Base-by-base conservation (phyloP, 768 basidiomycete species). In the Psilocybe azurescens region DNA sequence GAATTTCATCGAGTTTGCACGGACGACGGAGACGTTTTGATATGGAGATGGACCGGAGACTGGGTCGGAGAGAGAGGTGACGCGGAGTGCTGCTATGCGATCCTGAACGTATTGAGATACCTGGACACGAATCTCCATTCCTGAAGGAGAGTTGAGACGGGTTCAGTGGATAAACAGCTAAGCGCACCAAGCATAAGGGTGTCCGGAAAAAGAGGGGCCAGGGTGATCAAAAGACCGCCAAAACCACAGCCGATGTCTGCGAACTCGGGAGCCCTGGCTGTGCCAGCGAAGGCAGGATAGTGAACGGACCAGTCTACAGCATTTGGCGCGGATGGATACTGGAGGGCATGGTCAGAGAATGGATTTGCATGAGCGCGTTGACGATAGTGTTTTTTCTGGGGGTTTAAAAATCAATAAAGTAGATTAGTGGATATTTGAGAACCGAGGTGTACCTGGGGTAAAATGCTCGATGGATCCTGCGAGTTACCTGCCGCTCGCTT, bases 1-100 rank as follows among this genome's bases (percentile, higher is more conserved):
- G 75, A 99, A 98, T 78, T 99, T 99, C 96, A 98, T 98, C 51
- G 95, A 91, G 73, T 99, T 99, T 13, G 93, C 96, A 53, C 97
- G 89, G 65, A 97, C 91, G 65, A 98, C 87, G 38, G 94, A 95
- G 58, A 97, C 86, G 74, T 99, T 99, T 67, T 93, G 87, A 74
- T 88, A 95, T 47, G 86, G 83, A 2, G 83, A 77, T 1, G 79
- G 71, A 8, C 69, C 44, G 18, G 73, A 46, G 8, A 73, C 68
- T 32, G 73, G 57, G 47, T 59, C 62, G 5, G 74, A 64, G 57
- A 74, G 75, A 48, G 83, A 75, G 47, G 86, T 85, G 51, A 91
- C 79, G n/a, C 97, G 90, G 44, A 95, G 84, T n/a, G 97, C 97
- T 38, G 86, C 78, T 70, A 99, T 97, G 69, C 95, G 90, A 74